Percentiles rank a stretch among this genome's conserved stretches.
Conservation (phyloP, 2,329 filamentous ascomycete genomes). For the Metarhizium robertsii region DNA sequence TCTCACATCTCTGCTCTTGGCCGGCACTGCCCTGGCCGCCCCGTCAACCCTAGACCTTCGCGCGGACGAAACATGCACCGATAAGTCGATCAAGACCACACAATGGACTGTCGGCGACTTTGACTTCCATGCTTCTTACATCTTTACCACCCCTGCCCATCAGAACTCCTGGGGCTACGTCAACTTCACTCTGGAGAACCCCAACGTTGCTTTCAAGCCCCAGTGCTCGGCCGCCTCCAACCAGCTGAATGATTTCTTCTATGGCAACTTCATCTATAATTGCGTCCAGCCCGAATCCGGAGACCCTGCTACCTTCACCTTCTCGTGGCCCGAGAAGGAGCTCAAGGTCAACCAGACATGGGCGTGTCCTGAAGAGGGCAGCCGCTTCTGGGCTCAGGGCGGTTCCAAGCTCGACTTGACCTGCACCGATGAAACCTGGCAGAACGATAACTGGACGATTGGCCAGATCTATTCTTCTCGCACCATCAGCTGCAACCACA, state of each 20-base stretch:
- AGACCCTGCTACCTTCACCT: slow-evolving; percentile 31
- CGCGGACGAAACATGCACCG: slow-evolving; percentile 11
- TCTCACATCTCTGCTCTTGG: slow-evolving; percentile 14
- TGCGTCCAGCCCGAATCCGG: slow-evolving; percentile 26
- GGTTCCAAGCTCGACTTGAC: slow-evolving; percentile 16
- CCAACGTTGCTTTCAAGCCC: slow-evolving; percentile 26
- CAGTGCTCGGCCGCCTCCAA: slow-evolving; percentile 31
- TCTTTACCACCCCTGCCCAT: slow-evolving; percentile 42
- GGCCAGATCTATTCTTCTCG: slow-evolving; percentile 23
- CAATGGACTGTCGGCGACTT: slow-evolving; percentile 34
- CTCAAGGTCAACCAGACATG: slow-evolving; percentile 40
- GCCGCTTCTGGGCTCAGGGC: slow-evolving; percentile 19
- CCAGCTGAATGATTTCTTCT: slow-evolving; percentile 40
- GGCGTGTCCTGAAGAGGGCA: slow-evolving; percentile 33
- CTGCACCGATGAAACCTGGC: slow-evolving; percentile 17
- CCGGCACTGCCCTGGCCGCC: slow-evolving; percentile 14
- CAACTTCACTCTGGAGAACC: slow-evolving; percentile 40
- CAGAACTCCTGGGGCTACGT: slow-evolving; percentile 38
- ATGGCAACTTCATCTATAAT: slow-evolving; percentile 33
- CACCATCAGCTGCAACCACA: slow-evolving; percentile 17
- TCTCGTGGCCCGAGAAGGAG: slow-evolving; percentile 23
- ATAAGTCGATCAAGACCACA: slow-evolving; percentile 10
- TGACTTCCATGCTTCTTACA: slow-evolving; percentile 37
- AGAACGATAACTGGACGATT: slow-evolving; percentile 22
- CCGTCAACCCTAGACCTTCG: slow-evolving; percentile 8